Base-by-base conservation (phyloP, 106 monocot species). In the Posidonia australis region DNA sequence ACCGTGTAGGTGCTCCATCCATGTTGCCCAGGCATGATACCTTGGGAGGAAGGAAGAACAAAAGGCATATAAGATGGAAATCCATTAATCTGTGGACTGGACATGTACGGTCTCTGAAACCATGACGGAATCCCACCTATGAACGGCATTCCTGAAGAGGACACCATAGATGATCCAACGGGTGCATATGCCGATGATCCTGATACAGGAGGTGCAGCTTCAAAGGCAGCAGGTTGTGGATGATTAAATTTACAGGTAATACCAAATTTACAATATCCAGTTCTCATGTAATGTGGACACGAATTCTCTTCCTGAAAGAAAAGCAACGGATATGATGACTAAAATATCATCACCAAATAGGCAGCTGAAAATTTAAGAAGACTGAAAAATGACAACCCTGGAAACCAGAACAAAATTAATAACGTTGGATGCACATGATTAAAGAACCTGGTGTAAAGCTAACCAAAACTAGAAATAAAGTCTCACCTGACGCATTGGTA, bases 281-380 rank as follows among this genome's bases (percentile, higher is more conserved):
- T 89, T 73, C 79, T 81, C 81, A 89, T 79, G 72, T 89, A 89
- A 77, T 79, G 82, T 67, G 81, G 74, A 67, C 88, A 89, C 47
- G 81, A 64, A 26, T 81, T 88, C 72, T 81, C 87, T 64, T 78
- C 87, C 87, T 88, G 77, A 44, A 19, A 79, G 20, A 24, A 21
- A 14, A 46, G 12, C 51, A 69, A 10, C 9, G 22, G 4, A 12
- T 51, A 58, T 49, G 18, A 19, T 27, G 26, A 57, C 10, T 25
- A 17, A 13, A 57, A 26, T 5, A 28, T 57, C 28, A 57, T 30
- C 14, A 57, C 4, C 26, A 27, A n/a, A n/a, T n/a, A n/a, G n/a
- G n/a, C n/a, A n/a, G n/a, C n/a, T n/a, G n/a, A n/a, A n/a, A n/a
- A n/a, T n/a, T n/a, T n/a, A n/a, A n/a, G n/a, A n/a, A n/a, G n/a